Base-by-base conservation (phyloP, 768 basidiomycete species). In the Thelephora aurantiotincta region DNA sequence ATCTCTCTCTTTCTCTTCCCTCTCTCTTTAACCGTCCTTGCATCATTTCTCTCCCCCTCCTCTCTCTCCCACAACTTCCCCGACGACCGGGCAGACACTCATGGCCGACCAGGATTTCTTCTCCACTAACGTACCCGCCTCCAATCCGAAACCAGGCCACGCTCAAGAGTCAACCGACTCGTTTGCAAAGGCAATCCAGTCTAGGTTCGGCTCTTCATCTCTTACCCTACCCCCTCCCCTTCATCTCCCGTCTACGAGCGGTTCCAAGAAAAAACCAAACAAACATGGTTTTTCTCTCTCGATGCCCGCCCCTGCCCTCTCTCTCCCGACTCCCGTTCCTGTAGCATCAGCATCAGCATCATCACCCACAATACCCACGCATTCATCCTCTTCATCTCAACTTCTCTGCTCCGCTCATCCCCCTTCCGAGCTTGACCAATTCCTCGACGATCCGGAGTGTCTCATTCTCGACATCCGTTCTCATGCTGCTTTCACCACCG, bases 401-500 rank as follows among this genome's bases (percentile, higher is more conserved):
- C 16, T 18, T n/a, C 38, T 5, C 43, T 59, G 63, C 52, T 20
- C 53, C 35, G 5, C 62, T 43, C 35, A 48, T 14, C 14, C 52
- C 1, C 63, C 70, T 14, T 48, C 56, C 2, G 56, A 58, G 18
- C 60, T 74, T 44, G 34, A 57, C 0, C 20, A 53, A 0, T 54
- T 63, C 51, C 54, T 72, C 12, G 49, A 60, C 0, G 65, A 69
- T 48, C 57, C 67, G 0, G 35, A 63, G 11, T 56, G 63, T 23
- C 80, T 98, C 58, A 63, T 96, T 56, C 71, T 98, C 65, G 93
- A 97, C 67, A 81, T 97, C 47, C 78, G 93, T 0, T 80, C 90
- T 11, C 85, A 87, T 63, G 80, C 82, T 14, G 76, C 82, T 6
- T 82, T 77, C 60, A 64, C 76, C 5, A 57, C 72, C 7, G 78